These are phyloP conservation scores for Citrus cavaleriei DNA, from an alignment of 345 rosid species.

Conservation along the genomic window DNA sequence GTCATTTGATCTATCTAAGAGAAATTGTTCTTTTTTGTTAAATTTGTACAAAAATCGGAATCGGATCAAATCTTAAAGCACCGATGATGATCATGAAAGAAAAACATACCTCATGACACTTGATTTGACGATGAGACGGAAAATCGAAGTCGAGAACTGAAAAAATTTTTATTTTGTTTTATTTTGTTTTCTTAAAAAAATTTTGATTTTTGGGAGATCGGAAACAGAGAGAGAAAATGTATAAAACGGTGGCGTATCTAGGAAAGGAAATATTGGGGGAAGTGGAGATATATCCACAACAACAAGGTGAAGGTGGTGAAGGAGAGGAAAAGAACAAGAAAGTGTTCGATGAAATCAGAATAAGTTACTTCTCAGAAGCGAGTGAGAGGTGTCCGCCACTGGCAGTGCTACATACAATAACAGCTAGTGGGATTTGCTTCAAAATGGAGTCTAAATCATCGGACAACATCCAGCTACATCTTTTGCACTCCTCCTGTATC, in stretches of 20 bases:
- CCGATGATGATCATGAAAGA: slow-evolving; percentile 23
- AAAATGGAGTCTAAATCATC: slow-evolving; percentile 74
- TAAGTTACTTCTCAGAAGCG: slow-evolving; percentile 57
- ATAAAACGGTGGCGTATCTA: slow-evolving; percentile 63
- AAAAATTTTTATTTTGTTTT: slow-evolving; percentile 21
- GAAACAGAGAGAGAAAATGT: slow-evolving; percentile 33
- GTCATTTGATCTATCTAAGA: slow-evolving; percentile 27
- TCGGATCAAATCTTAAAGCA: slow-evolving; percentile 38
- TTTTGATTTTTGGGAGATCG: slow-evolving; percentile 16
- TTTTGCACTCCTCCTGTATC: slow-evolving; percentile 77
- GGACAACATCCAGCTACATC: slow-evolving; percentile 55
- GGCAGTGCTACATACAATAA: slow-evolving; percentile 78
- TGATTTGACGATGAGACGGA: slow-evolving; percentile 18
- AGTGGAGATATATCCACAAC: slow-evolving; percentile 65
- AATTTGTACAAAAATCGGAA: slow-evolving; percentile 27
- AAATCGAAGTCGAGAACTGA: slow-evolving; percentile 17
- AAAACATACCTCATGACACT: not conserved
- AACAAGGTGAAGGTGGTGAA: slow-evolving; percentile 30
- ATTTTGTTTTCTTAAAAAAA: too few species aligned
- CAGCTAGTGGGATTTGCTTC: slow-evolving; percentile 76
- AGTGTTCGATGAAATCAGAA: slow-evolving; percentile 67
- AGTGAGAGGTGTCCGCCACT: slow-evolving; percentile 98
- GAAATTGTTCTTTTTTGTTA: not conserved
- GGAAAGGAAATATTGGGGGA: slow-evolving; percentile 72
- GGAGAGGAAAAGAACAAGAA: slow-evolving; percentile 34